Base-by-base conservation (phyloP, 495 filamentous ascomycete genomes). In the Pyrenula massariospora region DNA sequence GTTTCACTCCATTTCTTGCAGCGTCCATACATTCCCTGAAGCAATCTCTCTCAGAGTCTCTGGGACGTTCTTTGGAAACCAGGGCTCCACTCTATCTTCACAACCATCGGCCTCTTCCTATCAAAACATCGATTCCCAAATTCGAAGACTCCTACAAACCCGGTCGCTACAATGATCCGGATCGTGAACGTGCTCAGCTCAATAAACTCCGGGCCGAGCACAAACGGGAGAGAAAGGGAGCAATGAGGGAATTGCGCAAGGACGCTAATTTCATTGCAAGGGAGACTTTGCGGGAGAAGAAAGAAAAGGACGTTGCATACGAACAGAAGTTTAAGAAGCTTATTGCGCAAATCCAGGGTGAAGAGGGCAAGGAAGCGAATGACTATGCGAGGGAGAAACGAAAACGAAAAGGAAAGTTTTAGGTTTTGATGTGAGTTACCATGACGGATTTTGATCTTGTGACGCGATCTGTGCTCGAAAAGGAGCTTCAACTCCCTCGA, bases 121-220 rank as follows among this genome's bases (percentile, higher is more conserved):
- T 99, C 71, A 89, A 90, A 63, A 82, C 84, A 10, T 84, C 84
- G 50, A 84, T 96, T 22, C 93, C 93, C 62, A 96, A 95, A 72
- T 99, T 97, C 75, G 94, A 99, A 73, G 91, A 95, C 68, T 74
- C 81, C 60, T 99, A 90, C 82, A 90, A 91, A 68, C 93, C 91
- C 12, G 80, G 88, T 75, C 91, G 88, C 70, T 92, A 95, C 77
- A 96, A 97, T 78, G 93, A 99, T 63, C 89, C 89, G 1, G 84
- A 97, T 68, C 81, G 82, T 54, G 91, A 93, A 65, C 87, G 93
- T 23, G 80, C 84, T n/a, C 89, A 94, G 58, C 60, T 82, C 51
- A 82, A 81, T 60, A 90, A 88, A 63, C 77, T 99, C 63, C 83
- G 81, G 71, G 83, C 84, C 51, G 92, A 99, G 73, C 84, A 89